Base-by-base conservation (phyloP, 225 moss, liverwort and hornwort species). In the Rhytidiadelphus loreus region DNA sequence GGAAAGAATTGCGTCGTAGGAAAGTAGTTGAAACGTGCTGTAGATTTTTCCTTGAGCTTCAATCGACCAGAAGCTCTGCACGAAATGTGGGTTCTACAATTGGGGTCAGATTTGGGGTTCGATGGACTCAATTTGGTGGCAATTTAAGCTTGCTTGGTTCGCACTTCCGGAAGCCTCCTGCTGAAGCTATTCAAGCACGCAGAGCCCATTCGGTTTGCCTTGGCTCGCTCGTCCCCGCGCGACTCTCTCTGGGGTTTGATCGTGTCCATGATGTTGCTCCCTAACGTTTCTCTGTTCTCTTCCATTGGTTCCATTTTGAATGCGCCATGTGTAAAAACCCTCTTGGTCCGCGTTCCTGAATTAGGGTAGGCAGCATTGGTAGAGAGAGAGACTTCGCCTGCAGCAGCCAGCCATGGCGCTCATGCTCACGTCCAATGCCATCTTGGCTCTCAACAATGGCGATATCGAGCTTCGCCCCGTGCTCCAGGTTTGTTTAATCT, bases 381-480 rank as follows among this genome's bases (percentile, higher is more conserved):
- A 18, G 72, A 63, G 68, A 25, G 55, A 32, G 69, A 80, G 50
- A 70, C 30, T 43, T 52, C 65, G 65, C 16, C 53, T 30, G 44
- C 26, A 13, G 80, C 68, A 44, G 72, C 78, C 53, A 73, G 88
- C 33, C 6, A 97, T 97, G 97, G 95, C 91, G 88, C 85, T 92
- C 83, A 93, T 91, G 89, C 90, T 98, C 48, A 96, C 96, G 43
- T 90, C 90, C 84, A 95, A 96, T 84, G 97, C 96, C 78, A 96
- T 98, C 63, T 39, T 90, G 83, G 90, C 92, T 72, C 93, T 98
- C 63, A 94, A 95, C 87, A 92, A 86, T 83, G 98, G 98, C 82
- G 96, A 98, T 73, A 93, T 97, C n/a, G 95, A 96, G 41, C 93
- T 98, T 86, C 92, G 96, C 25, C 98, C 98, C 56, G 92, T 97